These are phyloP conservation scores for Backusella tarrabulga DNA, from an alignment of 192 early-diverging fungal genomes.

Conservation along the genomic window DNA sequence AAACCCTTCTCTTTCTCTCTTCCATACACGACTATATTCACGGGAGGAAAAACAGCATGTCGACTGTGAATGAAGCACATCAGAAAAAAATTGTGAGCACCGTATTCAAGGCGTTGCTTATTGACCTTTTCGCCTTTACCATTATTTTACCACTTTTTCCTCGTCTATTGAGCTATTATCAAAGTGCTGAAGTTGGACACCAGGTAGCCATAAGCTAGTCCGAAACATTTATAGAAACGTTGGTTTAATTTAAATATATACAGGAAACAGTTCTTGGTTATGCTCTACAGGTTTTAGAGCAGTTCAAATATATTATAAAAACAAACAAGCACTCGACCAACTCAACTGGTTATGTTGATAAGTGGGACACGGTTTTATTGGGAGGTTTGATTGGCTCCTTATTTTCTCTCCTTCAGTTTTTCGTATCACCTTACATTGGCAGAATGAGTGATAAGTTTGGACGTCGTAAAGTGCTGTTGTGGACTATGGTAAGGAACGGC, in stretches of 20 bases:
- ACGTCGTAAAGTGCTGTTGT: conserved; percentile 74
- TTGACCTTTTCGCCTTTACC: conserved; percentile 97
- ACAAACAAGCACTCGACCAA: background rate
- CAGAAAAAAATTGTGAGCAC: conserved; percentile 38
- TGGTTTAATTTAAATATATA: background rate
- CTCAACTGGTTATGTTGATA: conserved; percentile 16
- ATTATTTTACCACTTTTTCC: conserved; percentile 96
- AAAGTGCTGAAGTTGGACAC: conserved; percentile 56
- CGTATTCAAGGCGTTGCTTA: conserved; percentile 83
- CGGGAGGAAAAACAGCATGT: background rate
- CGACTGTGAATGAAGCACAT: background rate
- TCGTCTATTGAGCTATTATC: conserved; percentile 86
- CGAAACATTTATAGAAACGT: too few species aligned
- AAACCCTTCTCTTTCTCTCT: background rate
- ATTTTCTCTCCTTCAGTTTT: conserved; percentile 93
- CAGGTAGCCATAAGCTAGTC: background rate
- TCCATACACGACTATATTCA: background rate
- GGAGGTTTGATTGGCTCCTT: conserved; percentile 91
- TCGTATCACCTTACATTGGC: conserved; percentile 85
- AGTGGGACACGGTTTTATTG: conserved; percentile 79
- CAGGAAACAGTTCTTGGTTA: conserved; percentile 29
- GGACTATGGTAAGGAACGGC: conserved; percentile 69
- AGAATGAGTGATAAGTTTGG: conserved; percentile 76
- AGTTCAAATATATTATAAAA: conserved; percentile 30
- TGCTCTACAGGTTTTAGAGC: conserved; percentile 24